phyloP scores from a whole-genome alignment of 768 basidiomycete species.

The Amyloporia xantha region DNA sequence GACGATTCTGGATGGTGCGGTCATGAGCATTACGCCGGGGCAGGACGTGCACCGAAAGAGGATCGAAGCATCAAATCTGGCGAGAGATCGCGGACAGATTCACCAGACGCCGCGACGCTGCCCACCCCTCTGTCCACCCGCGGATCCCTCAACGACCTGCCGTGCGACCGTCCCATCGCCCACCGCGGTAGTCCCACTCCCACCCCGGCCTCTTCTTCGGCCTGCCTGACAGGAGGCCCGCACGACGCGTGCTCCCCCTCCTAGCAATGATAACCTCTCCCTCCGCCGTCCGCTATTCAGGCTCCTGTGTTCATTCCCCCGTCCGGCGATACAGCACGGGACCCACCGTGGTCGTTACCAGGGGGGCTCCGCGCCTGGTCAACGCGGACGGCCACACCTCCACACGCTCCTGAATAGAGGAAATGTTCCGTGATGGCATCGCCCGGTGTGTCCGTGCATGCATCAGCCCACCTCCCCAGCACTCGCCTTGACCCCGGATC shows the following conservation, averaged over 20 bases:
- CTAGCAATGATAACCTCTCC: background rate
- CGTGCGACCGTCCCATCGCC: background rate
- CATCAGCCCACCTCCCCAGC: too few species aligned
- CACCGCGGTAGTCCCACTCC: background rate
- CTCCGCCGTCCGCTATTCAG: background rate
- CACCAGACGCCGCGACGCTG: background rate
- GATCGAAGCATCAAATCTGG: background rate
- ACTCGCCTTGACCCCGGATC: too few species aligned
- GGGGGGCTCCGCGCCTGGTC: background rate
- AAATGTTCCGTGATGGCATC: too few species aligned
- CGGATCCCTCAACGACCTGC: background rate
- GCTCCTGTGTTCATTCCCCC: background rate
- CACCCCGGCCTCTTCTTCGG: too few species aligned
- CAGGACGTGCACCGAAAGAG: conserved; percentile 1
- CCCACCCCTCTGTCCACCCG: background rate
- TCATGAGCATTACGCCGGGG: background rate
- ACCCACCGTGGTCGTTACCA: background rate
- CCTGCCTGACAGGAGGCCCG: too few species aligned
- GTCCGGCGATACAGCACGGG: background rate
- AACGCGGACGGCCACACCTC: background rate
- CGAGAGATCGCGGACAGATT: background rate
- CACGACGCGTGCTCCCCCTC: too few species aligned
- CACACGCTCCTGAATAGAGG: too few species aligned
- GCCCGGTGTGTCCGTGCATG: too few species aligned
- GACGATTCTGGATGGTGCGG: background rate